phyloP scores from a whole-genome alignment of 2,329 filamentous ascomycete genomes.

The Lachnellula hyalina region DNA sequence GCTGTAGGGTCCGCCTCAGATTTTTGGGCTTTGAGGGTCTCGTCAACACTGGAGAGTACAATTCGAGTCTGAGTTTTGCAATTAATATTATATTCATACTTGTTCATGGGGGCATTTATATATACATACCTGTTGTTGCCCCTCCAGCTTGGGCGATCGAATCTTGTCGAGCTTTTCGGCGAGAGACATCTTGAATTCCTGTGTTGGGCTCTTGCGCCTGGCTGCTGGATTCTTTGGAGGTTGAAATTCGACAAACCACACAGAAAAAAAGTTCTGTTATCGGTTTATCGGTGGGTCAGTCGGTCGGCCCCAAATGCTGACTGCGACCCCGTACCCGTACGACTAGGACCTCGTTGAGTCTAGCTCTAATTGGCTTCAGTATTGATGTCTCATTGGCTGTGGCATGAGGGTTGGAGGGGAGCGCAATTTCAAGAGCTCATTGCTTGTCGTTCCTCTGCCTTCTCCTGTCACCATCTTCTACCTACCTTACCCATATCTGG shows the following conservation, averaged over 20 bases:
- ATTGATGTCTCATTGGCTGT: no score
- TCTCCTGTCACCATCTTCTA: neutral
- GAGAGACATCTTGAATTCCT: conserved; percentile 50
- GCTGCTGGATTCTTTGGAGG: neutral
- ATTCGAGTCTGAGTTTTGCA: conserved; percentile 60
- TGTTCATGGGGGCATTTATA: conserved; percentile 1
- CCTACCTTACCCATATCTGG: conserved; percentile 5
- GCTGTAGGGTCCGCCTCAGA: conserved; percentile 78
- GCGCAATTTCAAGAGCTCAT: neutral
- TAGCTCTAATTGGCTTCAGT: no score
- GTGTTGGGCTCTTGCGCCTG: conserved; percentile 25
- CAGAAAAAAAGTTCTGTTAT: neutral
- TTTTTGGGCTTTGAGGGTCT: conserved; percentile 84
- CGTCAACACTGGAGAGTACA: conserved; percentile 85
- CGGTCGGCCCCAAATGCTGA: neutral
- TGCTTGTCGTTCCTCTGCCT: neutral
- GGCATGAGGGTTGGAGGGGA: neutral
- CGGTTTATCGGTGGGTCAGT: no score
- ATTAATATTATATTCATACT: neutral
- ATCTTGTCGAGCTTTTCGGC: conserved; percentile 96
- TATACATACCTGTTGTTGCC: conserved; percentile 74
- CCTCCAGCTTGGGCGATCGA: conserved; percentile 91
- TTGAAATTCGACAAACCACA: conserved; percentile 1
- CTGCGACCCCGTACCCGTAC: neutral
- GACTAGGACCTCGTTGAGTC: no score